phyloP scores from a whole-genome alignment of 2,329 filamentous ascomycete species.

The Clathrospora elynae region DNA sequence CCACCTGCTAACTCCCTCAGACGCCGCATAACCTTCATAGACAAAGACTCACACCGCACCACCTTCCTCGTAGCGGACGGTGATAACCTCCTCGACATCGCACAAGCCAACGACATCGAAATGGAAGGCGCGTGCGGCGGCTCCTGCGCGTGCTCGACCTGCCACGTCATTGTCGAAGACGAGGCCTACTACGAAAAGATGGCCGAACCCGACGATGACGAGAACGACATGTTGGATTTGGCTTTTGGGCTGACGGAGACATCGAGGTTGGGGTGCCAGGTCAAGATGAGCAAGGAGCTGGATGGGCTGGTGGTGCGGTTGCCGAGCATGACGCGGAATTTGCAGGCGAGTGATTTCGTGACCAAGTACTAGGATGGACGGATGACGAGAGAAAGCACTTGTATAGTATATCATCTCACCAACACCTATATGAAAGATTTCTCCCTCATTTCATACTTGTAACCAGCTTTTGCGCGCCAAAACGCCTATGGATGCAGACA shows the following conservation, averaged over 20 bases:
- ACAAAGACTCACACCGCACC: slow-evolving; percentile 80
- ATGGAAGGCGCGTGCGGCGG: slow-evolving; percentile 99
- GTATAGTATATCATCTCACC: slow-evolving; percentile 22
- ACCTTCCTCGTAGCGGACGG: slow-evolving; percentile 81
- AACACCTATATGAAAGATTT: slow-evolving; percentile 9
- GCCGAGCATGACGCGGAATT: slow-evolving; percentile 91
- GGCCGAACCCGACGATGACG: slow-evolving; percentile 56
- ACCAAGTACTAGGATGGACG: background rate
- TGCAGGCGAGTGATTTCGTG: slow-evolving; percentile 90
- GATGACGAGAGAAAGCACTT: slow-evolving; percentile 7
- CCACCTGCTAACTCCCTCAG: slow-evolving; percentile 52
- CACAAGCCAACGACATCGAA: slow-evolving; percentile 90
- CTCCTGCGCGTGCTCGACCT: slow-evolving; percentile 90
- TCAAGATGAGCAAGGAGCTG: slow-evolving; percentile 86
- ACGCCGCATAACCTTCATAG: slow-evolving; percentile 87
- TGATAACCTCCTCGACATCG: slow-evolving; percentile 93
- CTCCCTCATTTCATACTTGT: too few species aligned
- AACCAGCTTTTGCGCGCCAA: too few species aligned
- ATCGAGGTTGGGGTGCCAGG: slow-evolving; percentile 82
- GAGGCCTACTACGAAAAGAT: slow-evolving; percentile 77
- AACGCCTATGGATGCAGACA: background rate
- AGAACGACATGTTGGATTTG: slow-evolving; percentile 67
- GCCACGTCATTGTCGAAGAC: slow-evolving; percentile 82
- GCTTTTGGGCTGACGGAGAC: slow-evolving; percentile 91
- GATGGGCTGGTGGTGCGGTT: slow-evolving; percentile 85